Conservation (phyloP, 352 stramenopile genomes). For the Phytopythium kandeliae region DNA sequence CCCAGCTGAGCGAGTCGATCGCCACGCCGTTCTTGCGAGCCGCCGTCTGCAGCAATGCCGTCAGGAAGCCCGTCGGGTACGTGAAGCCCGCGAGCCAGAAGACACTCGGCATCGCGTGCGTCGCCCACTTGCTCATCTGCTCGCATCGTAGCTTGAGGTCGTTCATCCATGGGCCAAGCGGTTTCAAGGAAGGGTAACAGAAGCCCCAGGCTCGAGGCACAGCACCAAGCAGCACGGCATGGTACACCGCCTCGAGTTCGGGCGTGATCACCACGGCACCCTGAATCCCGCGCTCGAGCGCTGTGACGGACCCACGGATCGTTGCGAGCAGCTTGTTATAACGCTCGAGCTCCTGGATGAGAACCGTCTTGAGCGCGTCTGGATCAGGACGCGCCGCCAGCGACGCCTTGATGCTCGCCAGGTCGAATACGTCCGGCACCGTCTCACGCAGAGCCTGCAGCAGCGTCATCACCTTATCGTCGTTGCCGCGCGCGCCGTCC, state of each 20-base stretch:
- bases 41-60: slow-evolving; percentile 92
- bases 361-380: slow-evolving; percentile 91
- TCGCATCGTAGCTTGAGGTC: slow-evolving; percentile 89
- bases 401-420: slow-evolving; percentile 64
- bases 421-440: slow-evolving; percentile 89
- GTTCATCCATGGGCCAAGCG: slow-evolving; percentile 88
- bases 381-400: slow-evolving; percentile 76
- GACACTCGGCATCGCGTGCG: slow-evolving; percentile 72
- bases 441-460: slow-evolving; percentile 80
- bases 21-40: slow-evolving; percentile 93
- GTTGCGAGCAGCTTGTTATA: slow-evolving; percentile 89
- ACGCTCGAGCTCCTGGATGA: slow-evolving; percentile 93
- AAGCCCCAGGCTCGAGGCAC: slow-evolving; percentile 90
- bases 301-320: slow-evolving; percentile 75
- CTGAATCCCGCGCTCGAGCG: slow-evolving; percentile 90
- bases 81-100: slow-evolving; percentile 97
- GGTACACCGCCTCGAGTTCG: slow-evolving; percentile 92
- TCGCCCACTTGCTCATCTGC: slow-evolving; percentile 90
- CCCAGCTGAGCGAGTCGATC: slow-evolving; percentile 94
- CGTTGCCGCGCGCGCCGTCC: slow-evolving; percentile 80
- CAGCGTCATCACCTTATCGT: slow-evolving; percentile 87
- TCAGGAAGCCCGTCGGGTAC: slow-evolving; percentile 96
- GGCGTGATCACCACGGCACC: slow-evolving; percentile 94
- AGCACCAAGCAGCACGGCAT: slow-evolving; percentile 83
- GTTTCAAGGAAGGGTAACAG: slow-evolving; percentile 94